These are phyloP conservation scores for Eucalyptus marginata DNA, from an alignment of 345 rosid genomes.

Conservation along the genomic window DNA sequence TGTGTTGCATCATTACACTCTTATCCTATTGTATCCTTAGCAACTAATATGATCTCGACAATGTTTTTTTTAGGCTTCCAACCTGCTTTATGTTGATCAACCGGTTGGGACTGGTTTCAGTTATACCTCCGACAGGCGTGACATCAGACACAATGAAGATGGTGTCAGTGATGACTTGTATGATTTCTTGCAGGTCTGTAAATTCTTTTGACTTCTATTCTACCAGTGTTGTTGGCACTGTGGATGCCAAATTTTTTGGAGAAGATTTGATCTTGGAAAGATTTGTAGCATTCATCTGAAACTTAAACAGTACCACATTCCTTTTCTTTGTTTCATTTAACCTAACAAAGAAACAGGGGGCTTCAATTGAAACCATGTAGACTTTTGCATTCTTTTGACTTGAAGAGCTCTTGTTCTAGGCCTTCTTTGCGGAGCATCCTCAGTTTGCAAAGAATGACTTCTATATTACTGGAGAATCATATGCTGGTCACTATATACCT, in stretches of 20 bases:
- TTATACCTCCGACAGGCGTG: constrained; percentile 76
- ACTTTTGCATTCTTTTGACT: background rate
- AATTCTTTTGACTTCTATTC: background rate
- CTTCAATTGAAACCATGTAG: background rate
- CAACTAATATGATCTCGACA: background rate
- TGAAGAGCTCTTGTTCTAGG: constrained; percentile 19
- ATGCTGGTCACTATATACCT: constrained; percentile 99
- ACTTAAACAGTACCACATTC: background rate
- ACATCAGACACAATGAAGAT: constrained; percentile 72
- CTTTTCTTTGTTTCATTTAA: background rate
- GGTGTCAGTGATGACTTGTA: constrained; percentile 91
- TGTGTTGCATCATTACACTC: background rate
- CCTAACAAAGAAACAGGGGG: background rate
- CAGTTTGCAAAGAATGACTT: constrained; percentile 66
- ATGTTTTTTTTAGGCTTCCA: constrained; percentile 51
- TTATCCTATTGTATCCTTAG: background rate
- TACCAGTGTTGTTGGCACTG: background rate
- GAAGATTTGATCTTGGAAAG: background rate
- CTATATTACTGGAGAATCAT: constrained; percentile 95
- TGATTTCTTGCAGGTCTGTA: constrained; percentile 86
- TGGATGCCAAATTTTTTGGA: background rate
- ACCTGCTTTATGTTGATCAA: constrained; percentile 92
- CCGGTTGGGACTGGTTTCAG: constrained; percentile 99
- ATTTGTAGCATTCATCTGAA: background rate
- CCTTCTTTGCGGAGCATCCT: constrained; percentile 93